These are phyloP conservation scores for Alternaria incomplexa DNA, from an alignment of 2,329 filamentous ascomycete genomes.

Conservation along the genomic window DNA sequence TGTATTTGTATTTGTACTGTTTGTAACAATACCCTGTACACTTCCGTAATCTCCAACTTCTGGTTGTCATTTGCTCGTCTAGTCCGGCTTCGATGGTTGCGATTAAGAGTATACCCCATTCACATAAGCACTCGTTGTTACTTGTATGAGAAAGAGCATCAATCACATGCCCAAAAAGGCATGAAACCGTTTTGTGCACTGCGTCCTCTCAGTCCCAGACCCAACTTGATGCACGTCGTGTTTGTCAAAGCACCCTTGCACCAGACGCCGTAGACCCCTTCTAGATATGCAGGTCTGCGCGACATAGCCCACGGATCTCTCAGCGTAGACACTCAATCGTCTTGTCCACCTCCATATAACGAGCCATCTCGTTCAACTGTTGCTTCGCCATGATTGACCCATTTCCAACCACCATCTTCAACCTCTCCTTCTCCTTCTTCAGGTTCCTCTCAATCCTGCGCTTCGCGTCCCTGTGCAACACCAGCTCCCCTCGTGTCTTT, in stretches of 20 bases:
- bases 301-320: neutral
- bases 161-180: too few species aligned
- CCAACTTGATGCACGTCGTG: neutral
- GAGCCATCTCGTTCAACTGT: neutral
- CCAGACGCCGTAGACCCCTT: neutral
- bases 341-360: neutral
- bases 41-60: neutral
- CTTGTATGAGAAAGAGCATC: neutral
- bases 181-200: neutral
- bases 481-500: neutral
- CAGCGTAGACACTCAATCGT: neutral
- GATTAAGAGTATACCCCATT: neutral
- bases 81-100: neutral
- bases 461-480: neutral
- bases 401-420: neutral
- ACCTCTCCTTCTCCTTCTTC: neutral
- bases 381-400: neutral
- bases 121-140: neutral
- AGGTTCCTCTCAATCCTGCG: neutral
- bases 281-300: neutral
- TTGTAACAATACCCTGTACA: neutral
- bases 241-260: neutral
- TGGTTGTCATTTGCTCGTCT: neutral
- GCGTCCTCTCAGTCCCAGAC: neutral
- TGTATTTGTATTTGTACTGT: neutral